Evolutionary conservation across 2,329 filamentous ascomycete species (phyloP).

Genomic region (Trichoderma sp.): DNA sequence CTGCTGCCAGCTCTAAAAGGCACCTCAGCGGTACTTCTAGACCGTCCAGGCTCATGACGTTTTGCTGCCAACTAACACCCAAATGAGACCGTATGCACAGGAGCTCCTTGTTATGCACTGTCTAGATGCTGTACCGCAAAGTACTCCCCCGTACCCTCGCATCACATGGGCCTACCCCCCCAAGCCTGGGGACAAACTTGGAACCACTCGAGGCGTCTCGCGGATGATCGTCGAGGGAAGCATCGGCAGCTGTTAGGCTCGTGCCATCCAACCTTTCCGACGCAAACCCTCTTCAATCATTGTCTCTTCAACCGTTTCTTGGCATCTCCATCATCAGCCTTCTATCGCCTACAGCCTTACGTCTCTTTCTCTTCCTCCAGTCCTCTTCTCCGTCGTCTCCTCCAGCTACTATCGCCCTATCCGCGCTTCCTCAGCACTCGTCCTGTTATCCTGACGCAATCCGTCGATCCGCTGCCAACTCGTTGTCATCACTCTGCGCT

Average conservation of each 20-base stretch:
- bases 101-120: no score
- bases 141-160: not conserved
- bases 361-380: not conserved
- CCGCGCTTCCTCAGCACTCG: not conserved
- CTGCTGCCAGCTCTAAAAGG: no score
- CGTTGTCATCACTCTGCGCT: not conserved
- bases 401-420: not conserved
- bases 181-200: no score
- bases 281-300: not conserved
- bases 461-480: conserved; percentile 2
- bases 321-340: not conserved
- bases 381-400: not conserved
- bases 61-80: no score
- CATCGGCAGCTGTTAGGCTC: conserved; percentile 18
- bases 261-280: conserved; percentile 1
- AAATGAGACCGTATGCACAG: accelerated
- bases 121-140: not conserved
- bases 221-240: conserved; percentile 27
- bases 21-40: no score
- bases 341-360: not conserved
- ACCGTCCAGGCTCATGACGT: no score
- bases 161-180: conserved; percentile 23
- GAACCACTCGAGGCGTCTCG: conserved; percentile 4
- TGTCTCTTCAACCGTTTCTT: not conserved
- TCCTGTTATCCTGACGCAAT: conserved; percentile 4